Conservation (phyloP, 352 stramenopile genomes). For the Phytopythium boreale region DNA sequence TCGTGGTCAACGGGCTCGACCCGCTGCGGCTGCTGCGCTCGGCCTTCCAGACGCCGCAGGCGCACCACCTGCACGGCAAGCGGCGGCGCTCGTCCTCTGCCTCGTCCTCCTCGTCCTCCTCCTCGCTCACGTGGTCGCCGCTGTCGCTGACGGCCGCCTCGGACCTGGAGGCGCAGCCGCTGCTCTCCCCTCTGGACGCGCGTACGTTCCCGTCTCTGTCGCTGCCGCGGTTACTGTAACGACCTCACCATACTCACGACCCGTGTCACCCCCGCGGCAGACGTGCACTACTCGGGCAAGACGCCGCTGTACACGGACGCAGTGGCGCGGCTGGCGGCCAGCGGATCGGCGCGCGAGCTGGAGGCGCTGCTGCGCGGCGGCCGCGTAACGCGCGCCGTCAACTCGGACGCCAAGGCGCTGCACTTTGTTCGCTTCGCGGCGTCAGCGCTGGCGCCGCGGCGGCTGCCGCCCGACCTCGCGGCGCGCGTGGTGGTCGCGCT, state of each 20-base stretch:
- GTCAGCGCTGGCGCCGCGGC: constrained; percentile 31
- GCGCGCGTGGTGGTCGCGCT: constrained; percentile 52
- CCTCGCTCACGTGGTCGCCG: constrained; percentile 7
- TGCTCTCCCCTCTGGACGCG: neutral
- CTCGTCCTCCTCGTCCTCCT: constrained; percentile 20
- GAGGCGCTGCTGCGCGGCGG: constrained; percentile 65
- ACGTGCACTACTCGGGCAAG: constrained; percentile 53
- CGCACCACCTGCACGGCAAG: constrained; percentile 19
- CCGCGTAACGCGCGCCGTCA: constrained; percentile 48
- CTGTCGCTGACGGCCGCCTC: constrained; percentile 4
- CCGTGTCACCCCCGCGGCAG: constrained; percentile 10
- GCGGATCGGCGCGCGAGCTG: constrained; percentile 35
- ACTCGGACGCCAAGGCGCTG: constrained; percentile 69
- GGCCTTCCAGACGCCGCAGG: constrained; percentile 46
- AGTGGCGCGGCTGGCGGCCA: constrained; percentile 42
- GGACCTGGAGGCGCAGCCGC: constrained; percentile 6
- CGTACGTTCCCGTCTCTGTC: neutral
- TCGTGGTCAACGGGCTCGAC: constrained; percentile 58
- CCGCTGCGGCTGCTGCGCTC: constrained; percentile 61
- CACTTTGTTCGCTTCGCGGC: constrained; percentile 66
- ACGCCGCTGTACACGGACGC: constrained; percentile 70
- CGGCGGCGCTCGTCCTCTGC: constrained; percentile 13
- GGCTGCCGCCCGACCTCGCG: constrained; percentile 33
- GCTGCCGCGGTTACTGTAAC: too few relatives aligned
- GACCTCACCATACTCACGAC: neutral